Evolutionary conservation across 179 eudicot species (phyloP).

Genomic region (Spinacia oleracea): DNA sequence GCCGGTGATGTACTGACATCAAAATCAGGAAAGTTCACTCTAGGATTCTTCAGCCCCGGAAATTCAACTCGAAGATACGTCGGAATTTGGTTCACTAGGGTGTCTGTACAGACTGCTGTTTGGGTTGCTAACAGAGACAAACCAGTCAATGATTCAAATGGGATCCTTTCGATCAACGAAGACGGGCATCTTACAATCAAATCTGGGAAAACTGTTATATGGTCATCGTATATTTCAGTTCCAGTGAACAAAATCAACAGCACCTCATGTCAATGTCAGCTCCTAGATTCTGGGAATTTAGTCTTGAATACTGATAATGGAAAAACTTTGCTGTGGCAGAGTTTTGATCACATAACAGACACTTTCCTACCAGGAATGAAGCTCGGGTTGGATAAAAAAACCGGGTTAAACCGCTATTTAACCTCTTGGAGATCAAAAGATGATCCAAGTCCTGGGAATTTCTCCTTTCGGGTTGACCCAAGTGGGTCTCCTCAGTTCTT

Average conservation of each 20-base stretch:
- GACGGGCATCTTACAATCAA: slow-evolving; percentile 33
- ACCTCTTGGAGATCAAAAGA: slow-evolving; percentile 51
- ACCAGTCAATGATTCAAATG: slow-evolving; percentile 34
- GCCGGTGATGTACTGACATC: slow-evolving; percentile 37
- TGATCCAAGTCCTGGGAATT: slow-evolving; percentile 53
- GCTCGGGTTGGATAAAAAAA: slow-evolving; percentile 41
- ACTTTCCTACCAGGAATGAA: slow-evolving; percentile 59
- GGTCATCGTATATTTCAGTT: slow-evolving; percentile 37
- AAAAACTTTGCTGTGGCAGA: slow-evolving; percentile 41
- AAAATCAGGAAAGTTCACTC: slow-evolving; percentile 32
- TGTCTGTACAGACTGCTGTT: slow-evolving; percentile 39
- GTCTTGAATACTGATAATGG: slow-evolving; percentile 32
- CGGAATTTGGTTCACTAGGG: slow-evolving; percentile 50
- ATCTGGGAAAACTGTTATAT: slow-evolving; percentile 25
- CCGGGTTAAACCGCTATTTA: slow-evolving; percentile 37
- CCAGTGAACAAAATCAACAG: slow-evolving; percentile 18
- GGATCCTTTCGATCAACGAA: slow-evolving; percentile 21
- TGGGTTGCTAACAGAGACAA: slow-evolving; percentile 59
- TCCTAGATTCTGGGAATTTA: slow-evolving; percentile 51
- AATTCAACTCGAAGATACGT: slow-evolving; percentile 34
- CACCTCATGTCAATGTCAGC: slow-evolving; percentile 31
- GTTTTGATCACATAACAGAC: slow-evolving; percentile 54
- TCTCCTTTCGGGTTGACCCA: slow-evolving; percentile 34
- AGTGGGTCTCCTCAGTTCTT: slow-evolving; percentile 49
- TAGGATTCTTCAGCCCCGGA: slow-evolving; percentile 55